Conservation (phyloP, 2,329 filamentous ascomycete species). For the Sporothrix dimorphospora region DNA sequence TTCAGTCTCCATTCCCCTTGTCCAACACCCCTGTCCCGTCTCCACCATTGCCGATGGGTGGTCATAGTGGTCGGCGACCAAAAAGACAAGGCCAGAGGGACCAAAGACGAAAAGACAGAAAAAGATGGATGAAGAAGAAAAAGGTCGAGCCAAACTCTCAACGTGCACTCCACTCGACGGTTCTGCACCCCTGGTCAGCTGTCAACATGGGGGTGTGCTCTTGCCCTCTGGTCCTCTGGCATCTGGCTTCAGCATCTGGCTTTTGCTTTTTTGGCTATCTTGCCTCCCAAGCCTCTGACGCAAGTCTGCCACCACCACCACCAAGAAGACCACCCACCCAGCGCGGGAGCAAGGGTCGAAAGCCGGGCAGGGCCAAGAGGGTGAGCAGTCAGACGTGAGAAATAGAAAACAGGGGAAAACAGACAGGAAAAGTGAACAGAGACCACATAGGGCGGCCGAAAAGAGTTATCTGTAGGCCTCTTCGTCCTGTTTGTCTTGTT, state of each 20-base stretch:
- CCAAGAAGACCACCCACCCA: not conserved
- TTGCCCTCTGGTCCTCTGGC: no score
- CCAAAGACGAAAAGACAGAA: not conserved
- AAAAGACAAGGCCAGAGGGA: not conserved
- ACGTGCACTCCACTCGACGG: not conserved
- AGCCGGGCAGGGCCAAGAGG: not conserved
- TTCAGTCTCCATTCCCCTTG: not conserved
- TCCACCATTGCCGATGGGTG: constrained; percentile 9
- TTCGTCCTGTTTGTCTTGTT: not conserved
- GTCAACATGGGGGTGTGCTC: not conserved
- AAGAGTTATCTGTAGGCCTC: constrained; percentile 4
- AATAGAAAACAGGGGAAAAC: not conserved
- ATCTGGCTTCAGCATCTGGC: no score
- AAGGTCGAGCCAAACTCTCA: not conserved
- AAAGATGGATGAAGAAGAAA: not conserved
- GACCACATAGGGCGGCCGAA: not conserved
- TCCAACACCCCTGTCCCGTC: not conserved
- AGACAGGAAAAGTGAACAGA: not conserved
- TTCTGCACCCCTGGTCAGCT: not conserved
- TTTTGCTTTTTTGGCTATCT: not conserved
- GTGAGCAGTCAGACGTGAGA: not conserved
- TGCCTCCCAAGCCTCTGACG: constrained; percentile 1
- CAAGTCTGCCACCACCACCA: not conserved
- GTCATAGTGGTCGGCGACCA: constrained; percentile 31
- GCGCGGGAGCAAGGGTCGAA: constrained; percentile 5